These are phyloP conservation scores for Harringtonia aguacate DNA, from an alignment of 2,329 filamentous ascomycete genomes.

Conservation along the genomic window DNA sequence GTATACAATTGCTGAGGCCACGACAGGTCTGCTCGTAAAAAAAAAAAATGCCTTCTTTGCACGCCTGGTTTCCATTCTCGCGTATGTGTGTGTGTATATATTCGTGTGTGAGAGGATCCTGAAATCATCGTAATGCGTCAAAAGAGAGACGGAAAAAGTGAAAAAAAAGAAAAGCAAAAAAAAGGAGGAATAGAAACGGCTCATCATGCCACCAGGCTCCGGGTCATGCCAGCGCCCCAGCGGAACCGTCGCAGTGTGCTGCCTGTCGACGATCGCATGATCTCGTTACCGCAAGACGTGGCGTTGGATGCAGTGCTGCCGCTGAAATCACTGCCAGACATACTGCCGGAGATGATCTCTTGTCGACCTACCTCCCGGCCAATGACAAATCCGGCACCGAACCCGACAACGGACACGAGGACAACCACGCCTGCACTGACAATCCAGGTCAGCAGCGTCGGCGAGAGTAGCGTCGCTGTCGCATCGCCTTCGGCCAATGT, in stretches of 20 bases:
- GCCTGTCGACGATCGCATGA: conserved; percentile 36
- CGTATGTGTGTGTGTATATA: not conserved
- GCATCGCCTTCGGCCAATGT: conserved; percentile 22
- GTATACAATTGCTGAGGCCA: not conserved
- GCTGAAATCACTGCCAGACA: conserved; percentile 25
- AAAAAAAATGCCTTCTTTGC: not conserved
- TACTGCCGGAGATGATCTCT: conserved; percentile 36
- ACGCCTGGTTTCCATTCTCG: not conserved
- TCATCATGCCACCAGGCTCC: conserved; percentile 34
- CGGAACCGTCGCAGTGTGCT: conserved; percentile 41
- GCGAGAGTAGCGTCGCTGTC: conserved; percentile 33
- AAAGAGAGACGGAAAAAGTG: not conserved
- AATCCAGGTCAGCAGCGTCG: conserved; percentile 53
- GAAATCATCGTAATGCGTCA: conserved; percentile 1
- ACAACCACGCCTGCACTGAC: conserved; percentile 58
- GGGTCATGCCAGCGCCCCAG: conserved; percentile 40
- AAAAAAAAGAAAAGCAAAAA: not conserved
- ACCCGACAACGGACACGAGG: conserved; percentile 56
- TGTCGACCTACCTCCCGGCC: conserved; percentile 55
- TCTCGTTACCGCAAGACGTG: conserved; percentile 39
- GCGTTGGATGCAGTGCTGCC: conserved; percentile 33
- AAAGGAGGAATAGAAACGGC: not conserved
- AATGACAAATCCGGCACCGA: conserved; percentile 53
- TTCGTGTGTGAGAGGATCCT: too few species aligned
- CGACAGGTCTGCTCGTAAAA: not conserved